A percentile compares a stretch with the other conserved stretches of the same genome.
phyloP scores from a whole-genome alignment of 2,329 filamentous ascomycete genomes.

The Lithohypha guttulata region DNA sequence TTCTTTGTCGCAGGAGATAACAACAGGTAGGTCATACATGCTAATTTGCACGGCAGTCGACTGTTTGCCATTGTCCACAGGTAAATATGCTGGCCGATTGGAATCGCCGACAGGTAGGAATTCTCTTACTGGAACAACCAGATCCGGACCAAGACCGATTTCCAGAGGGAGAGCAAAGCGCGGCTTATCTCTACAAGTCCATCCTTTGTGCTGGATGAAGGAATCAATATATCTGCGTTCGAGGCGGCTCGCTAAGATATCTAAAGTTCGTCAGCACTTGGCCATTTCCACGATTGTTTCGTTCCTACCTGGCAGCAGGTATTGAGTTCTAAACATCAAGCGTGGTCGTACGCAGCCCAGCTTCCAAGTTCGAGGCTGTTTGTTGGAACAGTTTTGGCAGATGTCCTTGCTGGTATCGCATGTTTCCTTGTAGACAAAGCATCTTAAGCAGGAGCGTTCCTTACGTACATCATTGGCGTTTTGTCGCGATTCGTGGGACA shows the following conservation, averaged over 20 bases:
- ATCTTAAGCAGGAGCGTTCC: constrained; percentile 6
- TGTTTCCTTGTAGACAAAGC: constrained; percentile 9
- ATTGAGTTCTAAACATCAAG: constrained; percentile 4
- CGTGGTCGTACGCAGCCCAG: constrained; percentile 9
- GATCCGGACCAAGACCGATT: constrained; percentile 7
- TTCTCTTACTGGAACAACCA: constrained; percentile 8
- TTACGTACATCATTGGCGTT: constrained; percentile 10
- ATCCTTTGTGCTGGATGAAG: constrained; percentile 9
- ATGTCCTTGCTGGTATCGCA: constrained; percentile 9
- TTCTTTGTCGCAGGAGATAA: constrained; percentile 10
- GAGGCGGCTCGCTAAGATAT: constrained; percentile 8
- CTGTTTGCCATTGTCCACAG: constrained; percentile 5
- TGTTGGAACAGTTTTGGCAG: constrained; percentile 8
- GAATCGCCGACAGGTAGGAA: constrained; percentile 7
- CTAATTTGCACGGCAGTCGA: constrained; percentile 10
- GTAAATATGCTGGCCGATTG: constrained; percentile 6
- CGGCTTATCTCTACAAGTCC: constrained; percentile 9
- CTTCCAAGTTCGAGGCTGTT: constrained; percentile 9
- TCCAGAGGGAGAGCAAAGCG: constrained; percentile 9
- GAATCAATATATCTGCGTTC: constrained; percentile 7
- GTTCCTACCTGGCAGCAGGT: constrained; percentile 8
- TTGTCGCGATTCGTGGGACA: constrained; percentile 6
- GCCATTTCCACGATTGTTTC: background rate
- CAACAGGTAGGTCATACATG: constrained; percentile 9
- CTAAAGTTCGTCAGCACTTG: constrained; percentile 2